Evolutionary conservation across 1,284 basidiomycete species (phyloP).

Genomic region (Caloboletus inedulis): DNA sequence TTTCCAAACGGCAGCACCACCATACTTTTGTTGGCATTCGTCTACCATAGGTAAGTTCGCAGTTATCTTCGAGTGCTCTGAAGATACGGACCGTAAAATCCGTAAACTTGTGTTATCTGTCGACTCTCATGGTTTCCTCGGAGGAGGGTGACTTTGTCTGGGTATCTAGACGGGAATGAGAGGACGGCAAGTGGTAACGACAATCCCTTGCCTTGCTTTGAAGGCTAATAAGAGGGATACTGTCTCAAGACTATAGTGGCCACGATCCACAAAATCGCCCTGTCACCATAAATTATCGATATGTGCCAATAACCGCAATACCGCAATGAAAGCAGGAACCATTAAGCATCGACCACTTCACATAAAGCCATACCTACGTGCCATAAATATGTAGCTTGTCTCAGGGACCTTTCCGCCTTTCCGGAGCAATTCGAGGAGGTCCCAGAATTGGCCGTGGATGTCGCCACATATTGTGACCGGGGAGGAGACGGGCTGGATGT

Average conservation of each 20-base stretch:
- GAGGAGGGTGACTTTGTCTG: slow-evolving; percentile 87
- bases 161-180: slow-evolving; percentile 59
- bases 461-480: slow-evolving; percentile 94
- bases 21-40: slow-evolving; percentile 96
- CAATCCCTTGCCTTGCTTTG: slow-evolving; percentile 73
- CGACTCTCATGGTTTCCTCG: slow-evolving; percentile 95
- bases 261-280: slow-evolving; percentile 98
- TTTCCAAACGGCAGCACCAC: slow-evolving; percentile 92
- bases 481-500: slow-evolving; percentile 89
- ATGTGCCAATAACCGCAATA: neutral
- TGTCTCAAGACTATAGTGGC: slow-evolving; percentile 96
- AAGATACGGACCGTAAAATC: slow-evolving; percentile 80
- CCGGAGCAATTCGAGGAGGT: slow-evolving; percentile 85
- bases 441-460: slow-evolving; percentile 97
- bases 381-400: slow-evolving; percentile 98
- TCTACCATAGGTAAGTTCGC: slow-evolving; percentile 46
- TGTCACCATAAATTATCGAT: slow-evolving; percentile 33
- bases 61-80: neutral
- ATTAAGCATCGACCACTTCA: slow-evolving; percentile 18
- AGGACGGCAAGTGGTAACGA: neutral
- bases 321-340: slow-evolving; percentile 21
- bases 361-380: slow-evolving; percentile 48
- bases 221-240: slow-evolving; percentile 86
- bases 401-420: slow-evolving; percentile 87
- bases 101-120: slow-evolving; percentile 98